Evolutionary conservation across 768 basidiomycete species (phyloP), one percentile per base, ranked within the genome.

Genomic region (Naganishia randhawae): DNA sequence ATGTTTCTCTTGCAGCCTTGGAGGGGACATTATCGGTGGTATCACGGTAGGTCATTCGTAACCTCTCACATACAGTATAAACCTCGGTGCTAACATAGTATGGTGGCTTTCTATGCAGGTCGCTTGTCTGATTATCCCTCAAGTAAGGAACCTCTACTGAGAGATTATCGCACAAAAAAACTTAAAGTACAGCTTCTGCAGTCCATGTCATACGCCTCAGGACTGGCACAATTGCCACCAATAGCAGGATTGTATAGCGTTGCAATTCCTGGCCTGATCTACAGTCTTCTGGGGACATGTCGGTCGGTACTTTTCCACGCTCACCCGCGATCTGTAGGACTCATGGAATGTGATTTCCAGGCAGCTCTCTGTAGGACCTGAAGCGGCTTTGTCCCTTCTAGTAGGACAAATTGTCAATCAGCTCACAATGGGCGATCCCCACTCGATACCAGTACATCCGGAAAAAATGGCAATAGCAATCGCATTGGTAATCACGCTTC

Each of bases 121-220:
- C 7, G 76, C 80, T n/a, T 81, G 80, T 68, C 71, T 81, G 7
- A 74, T 81, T 27, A 76, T 81, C 41, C 80, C 80, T 14, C 80
- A 81, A 63, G 76, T 75, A 35, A 50, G 74, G 14, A 25, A 31
- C 25, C 19, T 41, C 37, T 16, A 14, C 35, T 17, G 6, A 9
- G 27, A 25, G 16, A 29, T 54, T 32, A 1, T n/a, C 22, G 17
- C 19, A 51, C 48, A 50, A 11, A 1, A 31, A 10, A 89, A 89
- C 22, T 87, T 86, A 61, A 89, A 91, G 84, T 83, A 91, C 50
- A 89, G 91, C n/a, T 75, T 89, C 90, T 7, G 88, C 35, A 91
- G 78, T 90, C 91, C 1, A 89, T 96, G 77, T 91, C 90, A 77
- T 96, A 97, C 75, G 94, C 91, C 9, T 87, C 89, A 3, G 89